Conservation (phyloP, 2,329 filamentous ascomycete genomes). For the Aspergillus thermomutatus region DNA sequence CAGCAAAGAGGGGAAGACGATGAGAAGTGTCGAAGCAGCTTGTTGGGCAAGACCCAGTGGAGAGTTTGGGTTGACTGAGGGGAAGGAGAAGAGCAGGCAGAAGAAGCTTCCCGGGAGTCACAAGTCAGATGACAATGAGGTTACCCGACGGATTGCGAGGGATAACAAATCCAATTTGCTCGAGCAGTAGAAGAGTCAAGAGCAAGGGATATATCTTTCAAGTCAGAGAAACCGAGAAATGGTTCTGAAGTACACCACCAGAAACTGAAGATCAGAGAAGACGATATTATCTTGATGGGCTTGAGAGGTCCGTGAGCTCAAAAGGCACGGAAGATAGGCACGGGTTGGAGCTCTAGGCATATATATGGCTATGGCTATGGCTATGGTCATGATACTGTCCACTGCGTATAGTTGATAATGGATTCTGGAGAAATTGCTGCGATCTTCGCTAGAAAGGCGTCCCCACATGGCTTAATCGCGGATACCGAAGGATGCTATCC, state of each 20-base stretch:
- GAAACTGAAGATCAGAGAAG: background rate
- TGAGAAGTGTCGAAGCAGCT: background rate
- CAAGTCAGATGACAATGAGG: background rate
- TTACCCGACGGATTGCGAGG: background rate
- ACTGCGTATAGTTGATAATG: background rate
- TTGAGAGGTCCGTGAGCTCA: background rate
- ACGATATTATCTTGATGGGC: no score
- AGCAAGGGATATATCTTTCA: background rate
- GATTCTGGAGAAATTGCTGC: background rate
- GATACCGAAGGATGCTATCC: slow-evolving; percentile 2
- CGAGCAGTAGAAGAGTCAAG: background rate
- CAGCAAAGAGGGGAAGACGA: slow-evolving; percentile 3
- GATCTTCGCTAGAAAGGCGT: slow-evolving; percentile 7
- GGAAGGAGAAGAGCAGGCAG: background rate
- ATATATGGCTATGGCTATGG: background rate
- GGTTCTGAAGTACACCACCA: background rate
- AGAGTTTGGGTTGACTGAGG: background rate
- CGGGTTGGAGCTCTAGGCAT: background rate
- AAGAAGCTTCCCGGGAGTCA: background rate
- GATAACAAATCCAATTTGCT: background rate
- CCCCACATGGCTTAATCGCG: slow-evolving; percentile 1
- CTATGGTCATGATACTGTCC: background rate
- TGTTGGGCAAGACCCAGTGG: background rate
- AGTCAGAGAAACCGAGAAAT: slow-evolving; percentile 2
- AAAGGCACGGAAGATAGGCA: background rate